Conservation (phyloP, 352 stramenopile species). For the Globisporangium mamillatum region DNA sequence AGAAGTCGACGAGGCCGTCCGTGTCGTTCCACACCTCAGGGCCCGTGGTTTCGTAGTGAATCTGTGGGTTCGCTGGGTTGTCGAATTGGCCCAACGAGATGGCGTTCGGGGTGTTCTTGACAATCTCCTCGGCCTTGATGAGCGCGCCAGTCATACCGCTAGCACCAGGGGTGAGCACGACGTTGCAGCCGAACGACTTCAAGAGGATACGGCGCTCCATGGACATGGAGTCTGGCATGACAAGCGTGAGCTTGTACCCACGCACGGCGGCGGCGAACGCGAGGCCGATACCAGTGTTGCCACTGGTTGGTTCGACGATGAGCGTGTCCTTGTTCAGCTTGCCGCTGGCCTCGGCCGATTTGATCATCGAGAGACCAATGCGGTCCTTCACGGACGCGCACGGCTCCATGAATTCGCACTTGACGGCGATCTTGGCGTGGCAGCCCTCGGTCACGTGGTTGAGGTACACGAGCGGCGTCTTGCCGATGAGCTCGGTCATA, state of each 20-base stretch:
- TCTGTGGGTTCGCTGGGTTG: constrained; percentile 95
- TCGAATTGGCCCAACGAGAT: constrained; percentile 94
- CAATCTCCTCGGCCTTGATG: constrained; percentile 76
- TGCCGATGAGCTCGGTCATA: constrained; percentile 94
- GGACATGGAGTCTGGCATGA: constrained; percentile 95
- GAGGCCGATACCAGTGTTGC: constrained; percentile 94
- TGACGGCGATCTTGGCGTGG: constrained; percentile 85
- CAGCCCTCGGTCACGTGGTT: constrained; percentile 78
- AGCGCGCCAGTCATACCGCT: constrained; percentile 79
- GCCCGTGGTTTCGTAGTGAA: constrained; percentile 88
- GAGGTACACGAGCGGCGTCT: constrained; percentile 93
- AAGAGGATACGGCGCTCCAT: constrained; percentile 95
- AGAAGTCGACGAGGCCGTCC: constrained; percentile 84
- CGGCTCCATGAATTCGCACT: constrained; percentile 90
- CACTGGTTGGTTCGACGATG: constrained; percentile 94
- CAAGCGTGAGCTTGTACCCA: constrained; percentile 92
- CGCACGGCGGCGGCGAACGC: constrained; percentile 89
- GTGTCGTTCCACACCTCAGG: constrained; percentile 88
- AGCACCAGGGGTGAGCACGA: constrained; percentile 90
- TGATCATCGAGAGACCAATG: constrained; percentile 86
- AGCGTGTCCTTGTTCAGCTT: constrained; percentile 70
- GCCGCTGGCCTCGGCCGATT: constrained; percentile 65
- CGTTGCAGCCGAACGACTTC: constrained; percentile 90
- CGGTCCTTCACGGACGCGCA: constrained; percentile 85
- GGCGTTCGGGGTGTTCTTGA: constrained; percentile 71